phyloP scores from a whole-genome alignment of 352 stramenopile genomes.

The Pythium oligandrum region DNA sequence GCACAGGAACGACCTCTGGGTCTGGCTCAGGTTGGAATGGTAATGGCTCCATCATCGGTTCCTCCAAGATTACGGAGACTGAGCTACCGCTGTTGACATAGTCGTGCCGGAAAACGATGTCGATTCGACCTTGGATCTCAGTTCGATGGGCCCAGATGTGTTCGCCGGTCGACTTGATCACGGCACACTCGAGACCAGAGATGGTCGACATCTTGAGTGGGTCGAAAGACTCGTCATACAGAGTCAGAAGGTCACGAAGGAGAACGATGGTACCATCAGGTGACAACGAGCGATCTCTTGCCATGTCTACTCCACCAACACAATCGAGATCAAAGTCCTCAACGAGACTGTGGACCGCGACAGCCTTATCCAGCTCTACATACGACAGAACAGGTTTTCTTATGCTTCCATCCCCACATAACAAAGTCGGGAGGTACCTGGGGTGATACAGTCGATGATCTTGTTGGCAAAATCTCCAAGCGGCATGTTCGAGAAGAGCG shows the following conservation, averaged over 20 bases:
- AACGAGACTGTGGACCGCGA: neutral
- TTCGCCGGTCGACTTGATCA: conserved; percentile 4
- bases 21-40: too few relatives aligned
- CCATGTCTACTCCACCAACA: conserved; percentile 4
- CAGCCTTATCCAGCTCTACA: neutral
- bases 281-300: conserved; percentile 1
- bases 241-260: conserved; percentile 11
- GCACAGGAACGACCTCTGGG: too few relatives aligned
- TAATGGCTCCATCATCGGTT: too few relatives aligned
- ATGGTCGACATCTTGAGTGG: conserved; percentile 13
- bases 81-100: too few relatives aligned
- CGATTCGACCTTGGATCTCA: neutral
- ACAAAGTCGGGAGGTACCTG: too few relatives aligned
- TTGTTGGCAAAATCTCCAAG: too few relatives aligned
- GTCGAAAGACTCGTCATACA: conserved; percentile 10
- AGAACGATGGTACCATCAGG: conserved; percentile 10
- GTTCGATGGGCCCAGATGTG: conserved; percentile 7
- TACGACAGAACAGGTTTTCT: neutral
- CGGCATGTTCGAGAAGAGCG: too few relatives aligned
- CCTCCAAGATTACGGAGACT: too few relatives aligned
- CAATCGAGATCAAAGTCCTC: neutral
- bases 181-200: conserved; percentile 17
- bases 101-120: too few relatives aligned
- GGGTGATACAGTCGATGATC: too few relatives aligned
- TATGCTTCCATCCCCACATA: too few relatives aligned